Evolutionary conservation across 345 rosid species (phyloP).

Genomic region (Abelmoschus esculentus): DNA sequence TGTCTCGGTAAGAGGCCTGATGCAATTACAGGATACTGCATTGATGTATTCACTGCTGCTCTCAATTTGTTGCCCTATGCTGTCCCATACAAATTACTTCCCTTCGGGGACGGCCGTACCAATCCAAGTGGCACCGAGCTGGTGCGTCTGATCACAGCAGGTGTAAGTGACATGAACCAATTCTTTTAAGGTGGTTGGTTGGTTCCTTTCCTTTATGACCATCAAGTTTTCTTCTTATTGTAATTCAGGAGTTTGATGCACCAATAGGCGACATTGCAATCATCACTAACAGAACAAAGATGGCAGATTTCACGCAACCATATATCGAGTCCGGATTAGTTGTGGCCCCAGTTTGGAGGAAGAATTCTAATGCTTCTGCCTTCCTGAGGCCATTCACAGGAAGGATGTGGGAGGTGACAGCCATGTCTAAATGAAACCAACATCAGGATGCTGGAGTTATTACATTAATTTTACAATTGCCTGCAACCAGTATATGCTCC

Average conservation of each 20-base stretch:
- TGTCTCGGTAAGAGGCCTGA: conserved; percentile 43
- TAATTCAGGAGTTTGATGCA: conserved; percentile 48
- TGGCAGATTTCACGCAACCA: conserved; percentile 79
- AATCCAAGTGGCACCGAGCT: conserved; percentile 54
- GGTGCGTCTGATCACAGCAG: conserved; percentile 48
- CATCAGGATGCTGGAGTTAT: neutral
- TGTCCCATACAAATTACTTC: conserved; percentile 54
- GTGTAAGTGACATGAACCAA: conserved; percentile 32
- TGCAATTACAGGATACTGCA: conserved; percentile 64
- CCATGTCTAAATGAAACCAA: too few species aligned
- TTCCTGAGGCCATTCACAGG: conserved; percentile 64
- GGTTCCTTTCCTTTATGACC: conserved; percentile 3
- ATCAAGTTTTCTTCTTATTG: neutral
- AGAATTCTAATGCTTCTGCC: conserved; percentile 41
- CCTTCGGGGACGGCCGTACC: conserved; percentile 49
- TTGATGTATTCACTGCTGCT: conserved; percentile 76
- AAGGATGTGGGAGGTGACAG: conserved; percentile 48
- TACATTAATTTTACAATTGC: neutral
- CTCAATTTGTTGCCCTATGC: conserved; percentile 77
- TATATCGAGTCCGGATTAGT: conserved; percentile 65
- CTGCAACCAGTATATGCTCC: neutral
- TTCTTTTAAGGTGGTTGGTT: neutral
- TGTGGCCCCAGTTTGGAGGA: conserved; percentile 60
- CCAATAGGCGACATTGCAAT: conserved; percentile 64
- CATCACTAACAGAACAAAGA: conserved; percentile 52